A percentile compares a stretch with the other conserved stretches of the same genome.
Evolutionary conservation across 2,329 filamentous ascomycete species (phyloP).

Genomic region (Diaporthe eres): DNA sequence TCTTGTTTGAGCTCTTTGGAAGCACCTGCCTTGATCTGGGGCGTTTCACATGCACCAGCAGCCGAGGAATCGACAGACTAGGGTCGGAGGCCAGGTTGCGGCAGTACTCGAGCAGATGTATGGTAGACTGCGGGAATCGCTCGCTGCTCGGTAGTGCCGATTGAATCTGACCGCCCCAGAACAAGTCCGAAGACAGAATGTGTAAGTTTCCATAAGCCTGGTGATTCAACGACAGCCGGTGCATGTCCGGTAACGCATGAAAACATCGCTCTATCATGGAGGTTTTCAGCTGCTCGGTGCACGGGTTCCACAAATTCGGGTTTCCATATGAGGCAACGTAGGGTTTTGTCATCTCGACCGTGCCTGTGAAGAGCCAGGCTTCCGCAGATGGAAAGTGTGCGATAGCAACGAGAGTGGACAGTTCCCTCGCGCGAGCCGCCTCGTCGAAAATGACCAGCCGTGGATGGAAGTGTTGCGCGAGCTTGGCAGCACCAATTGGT

Average conservation of each 20-base stretch:
- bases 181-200: neutral
- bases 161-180: neutral
- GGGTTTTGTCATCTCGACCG: neutral
- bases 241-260: neutral
- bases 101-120: neutral
- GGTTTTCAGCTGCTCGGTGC: neutral
- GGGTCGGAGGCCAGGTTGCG: neutral
- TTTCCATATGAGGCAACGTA: neutral
- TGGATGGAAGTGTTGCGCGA: neutral
- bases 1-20: neutral
- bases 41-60: neutral
- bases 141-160: neutral
- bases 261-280: neutral
- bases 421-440: neutral
- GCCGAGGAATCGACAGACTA: neutral
- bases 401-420: neutral
- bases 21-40: fast-evolving
- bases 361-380: neutral
- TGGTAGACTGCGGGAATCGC: neutral
- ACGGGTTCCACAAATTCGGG: neutral
- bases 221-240: neutral
- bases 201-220: neutral
- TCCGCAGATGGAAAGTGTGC: neutral
- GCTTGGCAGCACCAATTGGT: neutral
- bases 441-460: neutral